Evolutionary conservation across 2,329 filamentous ascomycete species (phyloP), one percentile per base, ranked within the genome.

Genomic region (Coleophoma eucalyptorum): DNA sequence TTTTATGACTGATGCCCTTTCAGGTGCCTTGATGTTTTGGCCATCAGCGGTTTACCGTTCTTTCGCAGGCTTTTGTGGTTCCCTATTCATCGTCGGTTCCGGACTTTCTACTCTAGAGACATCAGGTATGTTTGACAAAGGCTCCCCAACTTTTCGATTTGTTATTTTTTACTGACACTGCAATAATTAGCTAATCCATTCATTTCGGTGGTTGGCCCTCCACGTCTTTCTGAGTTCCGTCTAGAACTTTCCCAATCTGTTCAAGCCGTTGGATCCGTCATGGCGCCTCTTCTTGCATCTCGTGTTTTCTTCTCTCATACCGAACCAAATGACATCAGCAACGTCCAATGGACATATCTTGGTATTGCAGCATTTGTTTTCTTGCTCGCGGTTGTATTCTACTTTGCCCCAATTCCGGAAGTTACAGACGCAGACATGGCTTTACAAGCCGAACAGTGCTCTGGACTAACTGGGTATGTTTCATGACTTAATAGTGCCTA

Each of bases 161-260:
- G n/a, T n/a, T n/a, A n/a, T n/a, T n/a, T n/a, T n/a, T n/a, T n/a
- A n/a, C n/a, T n/a, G n/a, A n/a, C n/a, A n/a, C n/a, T n/a, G n/a
- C n/a, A 10, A 35, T 10, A 35, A 35, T 15, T 35, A 35, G 87
- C 87, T 8, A 89, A 91, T 65, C 85, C 87, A 11, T 50, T 60
- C 48, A 52, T 54, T 46, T 44, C 52, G 68, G 73, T 79, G 32
- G 81, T 78, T 62, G 81, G 81, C 40, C 87, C 86, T 2, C 84
- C 86, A 8, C 78, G 78, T 55, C 88, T 84, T 66, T 80, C 85
- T 11, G 86, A 88, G 61, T 74, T 89, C 53, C 81, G 87, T 57
- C 83, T 90, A 72, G 87, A 90, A 69, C 72, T 89, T 49, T 84
- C 86, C 1, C 87, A 91, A 65, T 84, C 85, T 50, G 85, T 90